Conservation (phyloP, 1,139 yeast genomes). For the Saccharomyces hybrid region DNA sequence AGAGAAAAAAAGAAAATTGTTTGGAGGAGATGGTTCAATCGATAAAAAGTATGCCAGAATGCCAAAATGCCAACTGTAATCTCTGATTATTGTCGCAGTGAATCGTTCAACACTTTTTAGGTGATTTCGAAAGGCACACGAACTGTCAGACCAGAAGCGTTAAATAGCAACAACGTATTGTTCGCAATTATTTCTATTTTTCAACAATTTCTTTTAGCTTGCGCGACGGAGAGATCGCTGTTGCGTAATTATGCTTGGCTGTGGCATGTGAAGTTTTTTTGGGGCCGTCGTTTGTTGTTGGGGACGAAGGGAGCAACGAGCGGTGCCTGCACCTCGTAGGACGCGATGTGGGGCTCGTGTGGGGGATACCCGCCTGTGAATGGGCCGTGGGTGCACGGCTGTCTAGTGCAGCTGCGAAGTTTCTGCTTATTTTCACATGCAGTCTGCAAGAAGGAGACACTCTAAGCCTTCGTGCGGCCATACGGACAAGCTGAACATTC, state of each 20-base stretch:
- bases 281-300: background rate
- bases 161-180: conserved; percentile 1
- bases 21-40: background rate
- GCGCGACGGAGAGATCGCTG: background rate
- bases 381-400: background rate
- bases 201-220: background rate
- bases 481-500: background rate
- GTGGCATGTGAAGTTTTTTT: background rate
- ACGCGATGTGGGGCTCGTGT: background rate
- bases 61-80: background rate
- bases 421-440: background rate
- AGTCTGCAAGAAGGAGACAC: background rate
- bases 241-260: conserved; percentile 1
- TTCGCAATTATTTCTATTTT: background rate
- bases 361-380: background rate
- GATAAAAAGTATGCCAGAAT: background rate
- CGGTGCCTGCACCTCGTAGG: background rate
- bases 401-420: background rate
- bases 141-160: background rate
- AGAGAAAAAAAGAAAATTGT: background rate
- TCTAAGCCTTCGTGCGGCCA: background rate
- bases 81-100: conserved; percentile 1
- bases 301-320: background rate
- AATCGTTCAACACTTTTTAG: background rate
- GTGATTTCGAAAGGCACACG: background rate